Percentiles rank a stretch among this genome's conserved stretches.
phyloP scores from a whole-genome alignment of 2,329 filamentous ascomycete genomes.

The Teratosphaeria gauchensis region DNA sequence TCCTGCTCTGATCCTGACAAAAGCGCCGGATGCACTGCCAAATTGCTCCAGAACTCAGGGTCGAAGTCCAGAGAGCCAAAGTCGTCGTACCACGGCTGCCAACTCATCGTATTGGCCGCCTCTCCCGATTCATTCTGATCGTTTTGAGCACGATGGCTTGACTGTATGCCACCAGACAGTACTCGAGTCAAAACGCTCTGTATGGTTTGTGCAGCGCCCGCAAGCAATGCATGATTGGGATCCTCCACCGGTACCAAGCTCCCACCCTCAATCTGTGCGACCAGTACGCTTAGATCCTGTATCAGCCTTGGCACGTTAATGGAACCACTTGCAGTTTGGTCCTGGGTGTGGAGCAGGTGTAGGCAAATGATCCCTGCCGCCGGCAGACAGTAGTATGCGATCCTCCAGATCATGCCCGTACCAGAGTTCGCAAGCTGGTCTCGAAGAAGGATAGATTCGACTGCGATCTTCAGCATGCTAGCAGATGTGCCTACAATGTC shows the following conservation, averaged over 20 bases:
- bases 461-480: background rate
- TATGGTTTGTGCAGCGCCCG: background rate
- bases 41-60: background rate
- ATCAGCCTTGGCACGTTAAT: background rate
- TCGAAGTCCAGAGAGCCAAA: background rate
- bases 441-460: background rate
- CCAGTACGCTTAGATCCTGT: background rate
- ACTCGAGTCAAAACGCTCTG: background rate
- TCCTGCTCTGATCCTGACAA: background rate
- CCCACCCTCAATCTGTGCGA: background rate
- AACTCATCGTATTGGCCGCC: background rate
- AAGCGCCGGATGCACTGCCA: background rate
- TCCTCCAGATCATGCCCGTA: background rate
- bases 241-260: background rate
- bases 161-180: background rate
- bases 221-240: background rate
- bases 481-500: background rate
- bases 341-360: background rate
- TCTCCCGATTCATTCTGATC: background rate
- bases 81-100: background rate
- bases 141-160: background rate
- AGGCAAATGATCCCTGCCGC: background rate
- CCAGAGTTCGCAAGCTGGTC: background rate
- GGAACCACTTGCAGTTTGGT: background rate
- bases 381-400: background rate